Evolutionary conservation across 139 green algal genomes (phyloP).

Genomic region (Chlorella sp.): DNA sequence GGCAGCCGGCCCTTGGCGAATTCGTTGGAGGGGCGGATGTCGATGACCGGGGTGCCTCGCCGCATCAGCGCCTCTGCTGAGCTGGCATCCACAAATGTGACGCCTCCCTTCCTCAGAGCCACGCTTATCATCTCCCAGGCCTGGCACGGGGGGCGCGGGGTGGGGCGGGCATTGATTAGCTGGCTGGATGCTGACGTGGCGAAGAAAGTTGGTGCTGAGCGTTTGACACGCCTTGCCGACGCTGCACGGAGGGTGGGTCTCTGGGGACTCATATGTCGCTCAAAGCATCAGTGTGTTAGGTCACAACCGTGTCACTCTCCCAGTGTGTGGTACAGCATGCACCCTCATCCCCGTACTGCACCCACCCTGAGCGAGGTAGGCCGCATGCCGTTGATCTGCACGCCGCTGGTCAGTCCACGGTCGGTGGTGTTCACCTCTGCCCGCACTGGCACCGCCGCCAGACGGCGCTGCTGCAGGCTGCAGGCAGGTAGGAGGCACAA

Average conservation of each 20-base stretch:
- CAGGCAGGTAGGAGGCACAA: neutral
- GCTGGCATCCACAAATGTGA: slow-evolving; percentile 2
- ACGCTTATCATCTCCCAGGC: slow-evolving; percentile 29
- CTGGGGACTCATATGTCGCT: too few species aligned
- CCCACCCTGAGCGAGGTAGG: slow-evolving; percentile 38
- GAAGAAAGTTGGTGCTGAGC: too few species aligned
- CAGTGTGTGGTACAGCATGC: too few species aligned
- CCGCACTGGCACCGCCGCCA: neutral
- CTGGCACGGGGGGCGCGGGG: neutral
- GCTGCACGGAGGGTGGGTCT: too few species aligned
- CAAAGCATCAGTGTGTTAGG: too few species aligned
- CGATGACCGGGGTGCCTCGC: neutral
- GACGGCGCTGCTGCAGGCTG: neutral
- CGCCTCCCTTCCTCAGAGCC: slow-evolving; percentile 2
- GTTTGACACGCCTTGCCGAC: too few species aligned
- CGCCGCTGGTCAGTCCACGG: neutral
- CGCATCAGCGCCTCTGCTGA: neutral
- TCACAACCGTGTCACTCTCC: too few species aligned
- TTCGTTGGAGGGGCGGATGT: neutral
- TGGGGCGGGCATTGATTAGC: neutral
- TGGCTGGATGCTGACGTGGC: too few species aligned
- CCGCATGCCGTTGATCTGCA: slow-evolving; percentile 36
- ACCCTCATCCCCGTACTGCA: neutral
- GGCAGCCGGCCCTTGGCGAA: slow-evolving; percentile 28
- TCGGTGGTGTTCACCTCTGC: neutral